These are phyloP conservation scores for Sphagnum contortum DNA, from an alignment of 225 moss, liverwort and hornwort genomes.

Conservation along the genomic window DNA sequence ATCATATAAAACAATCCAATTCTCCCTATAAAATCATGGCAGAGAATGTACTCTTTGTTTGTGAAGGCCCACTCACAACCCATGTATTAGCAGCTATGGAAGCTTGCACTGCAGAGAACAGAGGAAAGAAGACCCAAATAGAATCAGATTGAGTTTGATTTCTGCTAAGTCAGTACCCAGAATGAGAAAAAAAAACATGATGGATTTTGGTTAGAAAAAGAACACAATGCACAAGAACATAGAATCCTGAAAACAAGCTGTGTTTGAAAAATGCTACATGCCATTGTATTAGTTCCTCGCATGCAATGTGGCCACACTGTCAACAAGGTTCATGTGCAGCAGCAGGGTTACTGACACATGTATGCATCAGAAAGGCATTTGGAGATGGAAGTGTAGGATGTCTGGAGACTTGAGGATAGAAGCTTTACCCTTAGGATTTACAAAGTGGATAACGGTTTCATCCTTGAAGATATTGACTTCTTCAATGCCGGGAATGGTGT, in stretches of 20 bases:
- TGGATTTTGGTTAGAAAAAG: not conserved
- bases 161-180: not conserved
- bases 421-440: constrained; percentile 44
- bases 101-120: constrained; percentile 42
- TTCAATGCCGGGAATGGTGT: constrained; percentile 54
- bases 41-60: constrained; percentile 31
- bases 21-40: too few relatives aligned
- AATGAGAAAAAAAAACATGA: not conserved
- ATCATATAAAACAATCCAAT: too few relatives aligned
- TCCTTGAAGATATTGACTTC: constrained; percentile 70
- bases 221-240: not conserved
- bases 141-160: not conserved
- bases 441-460: constrained; percentile 54
- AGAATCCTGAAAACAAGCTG: not conserved
- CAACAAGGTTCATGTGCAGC: not conserved
- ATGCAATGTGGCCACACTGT: not conserved
- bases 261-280: not conserved
- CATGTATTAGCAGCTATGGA: constrained; percentile 60
- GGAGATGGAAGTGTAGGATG: not conserved
- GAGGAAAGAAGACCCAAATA: not conserved
- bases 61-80: constrained; percentile 65
- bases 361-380: not conserved
- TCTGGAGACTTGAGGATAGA: too few relatives aligned
- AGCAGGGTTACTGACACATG: not conserved
- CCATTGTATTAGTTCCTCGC: too few relatives aligned